Evolutionary conservation across 306 rosid species (phyloP).

Genomic region (Prunus salicina): DNA sequence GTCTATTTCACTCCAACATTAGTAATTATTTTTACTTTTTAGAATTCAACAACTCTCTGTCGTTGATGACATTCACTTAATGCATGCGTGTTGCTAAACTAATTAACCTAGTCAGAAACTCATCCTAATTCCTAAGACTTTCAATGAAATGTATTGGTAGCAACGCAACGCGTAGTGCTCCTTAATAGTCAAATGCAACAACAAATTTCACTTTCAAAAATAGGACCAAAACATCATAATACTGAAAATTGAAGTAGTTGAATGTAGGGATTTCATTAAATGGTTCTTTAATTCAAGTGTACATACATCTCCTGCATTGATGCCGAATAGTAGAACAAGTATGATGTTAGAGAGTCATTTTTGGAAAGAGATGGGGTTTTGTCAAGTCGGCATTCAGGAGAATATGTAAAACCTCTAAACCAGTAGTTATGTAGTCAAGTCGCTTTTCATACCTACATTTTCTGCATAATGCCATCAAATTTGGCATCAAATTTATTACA

Average conservation of each 20-base stretch:
- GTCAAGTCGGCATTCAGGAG: constrained; percentile 7
- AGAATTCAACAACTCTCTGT: too few relatives aligned
- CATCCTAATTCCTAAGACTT: background rate
- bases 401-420: background rate
- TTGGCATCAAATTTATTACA: constrained; percentile 17
- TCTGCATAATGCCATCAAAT: constrained; percentile 4
- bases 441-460: constrained; percentile 19
- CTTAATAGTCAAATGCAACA: background rate
- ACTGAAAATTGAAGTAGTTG: constrained; percentile 7
- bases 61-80: too few relatives aligned
- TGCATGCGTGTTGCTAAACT: too few relatives aligned
- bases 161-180: background rate
- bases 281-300: background rate
- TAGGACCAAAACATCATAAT: constrained; percentile 3
- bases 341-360: background rate
- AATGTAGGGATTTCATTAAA: background rate
- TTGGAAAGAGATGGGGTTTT: constrained; percentile 8
- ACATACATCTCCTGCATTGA: background rate
- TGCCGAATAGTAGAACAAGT: background rate
- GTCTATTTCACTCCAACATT: background rate
- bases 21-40: too few relatives aligned
- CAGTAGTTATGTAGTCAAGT: constrained; percentile 15
- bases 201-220: background rate
- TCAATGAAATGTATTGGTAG: background rate
- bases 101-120: too few relatives aligned